phyloP scores from a whole-genome alignment of 805 yeast genomes.

The Torulaspora gathmanii region DNA sequence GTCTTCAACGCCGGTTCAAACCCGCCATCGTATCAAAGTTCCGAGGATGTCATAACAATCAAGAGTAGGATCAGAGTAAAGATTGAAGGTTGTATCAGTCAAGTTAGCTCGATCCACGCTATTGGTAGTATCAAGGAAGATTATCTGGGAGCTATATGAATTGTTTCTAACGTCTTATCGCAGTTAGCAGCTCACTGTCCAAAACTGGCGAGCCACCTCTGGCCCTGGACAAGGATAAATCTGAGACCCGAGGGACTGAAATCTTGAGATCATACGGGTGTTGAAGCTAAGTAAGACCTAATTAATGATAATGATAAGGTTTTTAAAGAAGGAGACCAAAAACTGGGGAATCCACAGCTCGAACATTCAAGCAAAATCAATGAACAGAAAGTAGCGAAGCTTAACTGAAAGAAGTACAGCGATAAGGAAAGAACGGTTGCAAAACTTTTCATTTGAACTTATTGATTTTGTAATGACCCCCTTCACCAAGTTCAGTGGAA shows the following conservation, averaged over 20 bases:
- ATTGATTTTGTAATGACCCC: constrained; percentile 31
- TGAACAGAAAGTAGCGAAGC: not conserved
- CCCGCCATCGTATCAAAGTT: constrained; percentile 96
- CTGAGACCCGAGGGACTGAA: no score
- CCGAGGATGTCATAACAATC: constrained; percentile 91
- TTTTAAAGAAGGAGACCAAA: not conserved
- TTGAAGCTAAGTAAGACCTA: constrained; percentile 3
- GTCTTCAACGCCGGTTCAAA: constrained; percentile 89
- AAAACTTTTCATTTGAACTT: constrained; percentile 1
- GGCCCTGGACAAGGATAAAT: not conserved
- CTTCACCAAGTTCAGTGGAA: constrained; percentile 32
- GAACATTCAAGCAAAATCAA: not conserved
- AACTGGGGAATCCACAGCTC: not conserved
- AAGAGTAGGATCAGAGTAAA: constrained; percentile 91
- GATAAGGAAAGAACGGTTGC: not conserved
- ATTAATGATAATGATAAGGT: constrained; percentile 2
- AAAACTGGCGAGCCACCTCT: not conserved
- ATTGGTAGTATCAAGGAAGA: constrained; percentile 98
- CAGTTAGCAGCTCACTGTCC: not conserved
- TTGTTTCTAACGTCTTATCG: not conserved
- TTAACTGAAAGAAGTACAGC: not conserved
- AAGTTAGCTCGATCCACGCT: constrained; percentile 94
- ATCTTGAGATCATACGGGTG: not conserved
- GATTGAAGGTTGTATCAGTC: constrained; percentile 95
- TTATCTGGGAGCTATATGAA: constrained; percentile 72